A percentile compares a stretch with the other conserved stretches of the same genome.
These are phyloP conservation scores for Trichosporon sp. DNA, from an alignment of 1,284 basidiomycete genomes.

Conservation along the genomic window DNA sequence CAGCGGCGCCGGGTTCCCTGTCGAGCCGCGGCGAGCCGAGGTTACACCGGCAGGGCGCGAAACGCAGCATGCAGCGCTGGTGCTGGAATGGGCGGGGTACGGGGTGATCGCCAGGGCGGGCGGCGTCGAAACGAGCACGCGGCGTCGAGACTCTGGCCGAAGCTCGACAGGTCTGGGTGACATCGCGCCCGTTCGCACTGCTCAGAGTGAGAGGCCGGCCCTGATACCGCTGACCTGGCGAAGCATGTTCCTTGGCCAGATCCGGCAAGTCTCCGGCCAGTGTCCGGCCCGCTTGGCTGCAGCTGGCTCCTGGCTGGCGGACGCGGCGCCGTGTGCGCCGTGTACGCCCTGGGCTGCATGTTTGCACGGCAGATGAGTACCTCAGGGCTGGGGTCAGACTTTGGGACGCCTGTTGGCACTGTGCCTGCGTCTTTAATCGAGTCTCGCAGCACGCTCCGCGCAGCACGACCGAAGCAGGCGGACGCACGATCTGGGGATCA, in stretches of 20 bases:
- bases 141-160: neutral
- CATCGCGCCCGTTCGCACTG: neutral
- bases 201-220: neutral
- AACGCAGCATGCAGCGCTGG: neutral
- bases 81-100: neutral
- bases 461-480: neutral
- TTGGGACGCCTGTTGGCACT: neutral
- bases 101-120: neutral
- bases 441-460: neutral
- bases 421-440: neutral
- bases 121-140: neutral
- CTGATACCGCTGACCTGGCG: neutral
- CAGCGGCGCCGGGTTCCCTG: too few species aligned
- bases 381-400: neutral
- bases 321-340: neutral
- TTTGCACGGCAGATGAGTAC: neutral
- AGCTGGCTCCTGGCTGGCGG: neutral
- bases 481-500: neutral
- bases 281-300: neutral
- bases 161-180: neutral
- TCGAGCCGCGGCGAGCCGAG: too few species aligned
- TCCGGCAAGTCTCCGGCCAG: neutral
- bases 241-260: neutral
- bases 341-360: neutral
- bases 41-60: too few species aligned